Conservation (phyloP, 441 rosid species). For the Pelargonium citronellum region DNA sequence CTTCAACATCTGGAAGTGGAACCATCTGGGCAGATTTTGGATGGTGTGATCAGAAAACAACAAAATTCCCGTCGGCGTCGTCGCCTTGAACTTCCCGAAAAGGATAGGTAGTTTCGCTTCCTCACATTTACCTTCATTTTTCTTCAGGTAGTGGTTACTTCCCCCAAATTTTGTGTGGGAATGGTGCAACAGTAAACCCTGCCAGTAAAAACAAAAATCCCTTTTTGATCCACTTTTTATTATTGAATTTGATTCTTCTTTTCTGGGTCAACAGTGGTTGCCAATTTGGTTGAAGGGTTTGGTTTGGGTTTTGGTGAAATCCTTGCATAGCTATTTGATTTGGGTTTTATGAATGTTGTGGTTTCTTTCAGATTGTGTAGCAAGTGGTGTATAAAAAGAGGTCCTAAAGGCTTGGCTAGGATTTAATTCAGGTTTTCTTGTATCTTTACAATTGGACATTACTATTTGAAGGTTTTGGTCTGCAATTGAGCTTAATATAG, state of each 20-base stretch:
- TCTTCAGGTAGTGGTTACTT: constrained; percentile 4
- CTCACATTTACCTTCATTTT: not conserved
- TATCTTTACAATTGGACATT: constrained; percentile 2
- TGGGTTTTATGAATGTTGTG: constrained; percentile 8
- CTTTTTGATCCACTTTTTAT: constrained; percentile 4
- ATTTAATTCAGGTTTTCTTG: constrained; percentile 7
- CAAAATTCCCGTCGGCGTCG: constrained; percentile 14
- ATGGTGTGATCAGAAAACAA: not conserved
- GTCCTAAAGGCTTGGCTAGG: not conserved
- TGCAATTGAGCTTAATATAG: constrained; percentile 6
- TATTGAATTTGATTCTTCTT: not conserved
- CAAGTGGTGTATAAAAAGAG: constrained; percentile 16
- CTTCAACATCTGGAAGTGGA: not conserved
- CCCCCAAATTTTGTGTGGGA: constrained; percentile 2
- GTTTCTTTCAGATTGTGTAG: constrained; percentile 11
- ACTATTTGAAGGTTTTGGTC: not conserved
- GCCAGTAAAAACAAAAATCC: constrained; percentile 1
- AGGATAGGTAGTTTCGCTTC: constrained; percentile 5
- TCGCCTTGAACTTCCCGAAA: constrained; percentile 27
- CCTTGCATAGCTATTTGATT: constrained; percentile 13
- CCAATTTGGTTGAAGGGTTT: constrained; percentile 11
- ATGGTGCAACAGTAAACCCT: constrained; percentile 13
- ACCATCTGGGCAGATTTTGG: not conserved
- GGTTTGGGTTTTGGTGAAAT: constrained; percentile 16
- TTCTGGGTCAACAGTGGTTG: constrained; percentile 20